Percentiles rank a stretch among this genome's conserved stretches.
Conservation (phyloP, 108 stramenopile species). For the Pseudonitzschia delicatissima region DNA sequence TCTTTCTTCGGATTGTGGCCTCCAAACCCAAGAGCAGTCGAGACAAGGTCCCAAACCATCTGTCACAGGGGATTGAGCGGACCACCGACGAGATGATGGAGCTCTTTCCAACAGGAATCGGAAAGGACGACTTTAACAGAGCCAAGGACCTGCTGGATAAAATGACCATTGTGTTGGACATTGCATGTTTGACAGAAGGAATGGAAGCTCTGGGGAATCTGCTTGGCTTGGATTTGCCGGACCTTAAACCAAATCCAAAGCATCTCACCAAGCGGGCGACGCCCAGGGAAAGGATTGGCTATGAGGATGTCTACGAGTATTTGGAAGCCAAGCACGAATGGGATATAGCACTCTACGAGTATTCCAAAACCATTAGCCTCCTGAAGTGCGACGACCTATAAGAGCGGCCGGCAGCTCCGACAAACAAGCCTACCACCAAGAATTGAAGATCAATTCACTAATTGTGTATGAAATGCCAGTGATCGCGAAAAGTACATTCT, state of each 20-base stretch:
- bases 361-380: constrained; percentile 11
- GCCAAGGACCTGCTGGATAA: too few relatives aligned
- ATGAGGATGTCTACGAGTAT: constrained; percentile 15
- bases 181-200: constrained; percentile 7
- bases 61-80: too few relatives aligned
- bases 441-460: too few relatives aligned
- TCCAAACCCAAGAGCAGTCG: too few relatives aligned
- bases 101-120: too few relatives aligned
- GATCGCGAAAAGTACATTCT: too few relatives aligned
- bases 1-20: background rate
- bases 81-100: too few relatives aligned
- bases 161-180: constrained; percentile 15
- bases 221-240: background rate
- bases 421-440: too few relatives aligned
- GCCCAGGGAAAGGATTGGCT: background rate
- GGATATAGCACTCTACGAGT: constrained; percentile 28
- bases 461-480: too few relatives aligned
- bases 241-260: background rate
- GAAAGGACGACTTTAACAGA: too few relatives aligned
- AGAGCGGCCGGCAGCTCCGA: too few relatives aligned
- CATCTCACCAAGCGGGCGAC: background rate
- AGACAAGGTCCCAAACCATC: too few relatives aligned
- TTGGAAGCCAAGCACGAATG: constrained; percentile 6
- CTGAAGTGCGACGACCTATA: constrained; percentile 10
- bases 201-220: background rate